These are phyloP conservation scores for Stentor coeruleus DNA, from an alignment of 73 alveolate genomes.

Conservation along the genomic window DNA sequence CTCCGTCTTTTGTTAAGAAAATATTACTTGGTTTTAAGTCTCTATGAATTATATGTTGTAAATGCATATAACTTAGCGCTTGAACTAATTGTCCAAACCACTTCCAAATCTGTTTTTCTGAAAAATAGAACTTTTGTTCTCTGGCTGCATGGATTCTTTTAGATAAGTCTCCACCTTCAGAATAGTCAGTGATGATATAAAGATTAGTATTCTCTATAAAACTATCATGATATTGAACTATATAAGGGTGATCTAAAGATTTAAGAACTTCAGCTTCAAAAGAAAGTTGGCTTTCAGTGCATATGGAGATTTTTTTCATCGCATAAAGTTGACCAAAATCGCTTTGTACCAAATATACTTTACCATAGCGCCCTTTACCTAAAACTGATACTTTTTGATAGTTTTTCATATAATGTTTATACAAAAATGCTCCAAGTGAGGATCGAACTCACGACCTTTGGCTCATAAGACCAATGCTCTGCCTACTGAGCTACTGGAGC, in stretches of 20 bases:
- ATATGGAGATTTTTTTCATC: neutral
- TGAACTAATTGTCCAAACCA: conserved; percentile 68
- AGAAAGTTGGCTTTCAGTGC: neutral
- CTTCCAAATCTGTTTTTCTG: conserved; percentile 89
- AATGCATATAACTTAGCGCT: conserved; percentile 77
- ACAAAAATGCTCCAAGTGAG: no score
- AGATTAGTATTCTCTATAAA: conserved; percentile 84
- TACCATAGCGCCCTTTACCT: conserved; percentile 25
- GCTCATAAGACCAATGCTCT: no score
- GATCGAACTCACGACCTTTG: no score
- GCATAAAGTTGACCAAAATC: neutral
- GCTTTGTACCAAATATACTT: conserved; percentile 8
- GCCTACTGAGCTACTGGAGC: no score
- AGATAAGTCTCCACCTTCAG: conserved; percentile 94
- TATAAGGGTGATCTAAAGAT: conserved; percentile 84
- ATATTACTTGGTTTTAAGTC: conserved; percentile 63
- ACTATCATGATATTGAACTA: conserved; percentile 77
- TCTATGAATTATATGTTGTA: conserved; percentile 54
- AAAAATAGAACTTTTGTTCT: conserved; percentile 37
- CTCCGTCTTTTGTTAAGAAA: conserved; percentile 47
- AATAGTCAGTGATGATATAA: conserved; percentile 94
- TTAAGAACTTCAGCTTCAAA: conserved; percentile 83
- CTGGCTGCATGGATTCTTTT: conserved; percentile 46
- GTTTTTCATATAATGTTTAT: neutral
- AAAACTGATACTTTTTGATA: neutral